Base-by-base conservation (phyloP, 306 rosid species). In the Casuarina equisetifolia region DNA sequence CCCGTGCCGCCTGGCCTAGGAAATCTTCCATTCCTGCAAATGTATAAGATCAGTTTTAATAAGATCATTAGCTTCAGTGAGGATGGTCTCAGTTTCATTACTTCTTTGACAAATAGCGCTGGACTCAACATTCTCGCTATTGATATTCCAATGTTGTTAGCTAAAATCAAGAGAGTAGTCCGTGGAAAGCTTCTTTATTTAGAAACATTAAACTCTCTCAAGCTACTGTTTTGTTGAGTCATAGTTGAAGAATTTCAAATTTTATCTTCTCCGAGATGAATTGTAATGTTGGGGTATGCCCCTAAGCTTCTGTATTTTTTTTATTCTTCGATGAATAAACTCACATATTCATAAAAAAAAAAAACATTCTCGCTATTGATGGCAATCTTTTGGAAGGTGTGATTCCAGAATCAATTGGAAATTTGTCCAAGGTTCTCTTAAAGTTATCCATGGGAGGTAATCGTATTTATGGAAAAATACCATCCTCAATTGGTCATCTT, bases 1-100 rank as follows among this genome's bases (percentile, higher is more conserved):
- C 77, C 87, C 4, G 86, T 91, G 49, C 95, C 97, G 70, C 91
- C 93, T 8, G 97, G 95, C 54, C 80, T 93, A 9, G 96, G 90
- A 74, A 93, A 93, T 67, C 78, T 92, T 4, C 95, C 90, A 17
- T 62, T 55, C 58, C 90, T 92, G 48, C 73, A 51, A 46, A 85
- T 82, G 91, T 93, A 90, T 61, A 87, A 87, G 70, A 91, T 93
- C n/a, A 89, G 93, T 5, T 83, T 53, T 51, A 93, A 91, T 42
- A 73, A 59, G 83, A 88, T 93, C 15, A 85, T 85, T 1, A 88
- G 86, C 73, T 62, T 84, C 0, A 85, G 84, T 52, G 80, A 40
- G 0, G 52, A 72, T 64, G 92, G 93, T 63, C 83, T 91, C 39
- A 80, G 79, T 43, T 93, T 91, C 82, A 48, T 93, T 9, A 78